Evolutionary conservation across 2,329 filamentous ascomycete species (phyloP).

Genomic region (Diaporthe sp.): DNA sequence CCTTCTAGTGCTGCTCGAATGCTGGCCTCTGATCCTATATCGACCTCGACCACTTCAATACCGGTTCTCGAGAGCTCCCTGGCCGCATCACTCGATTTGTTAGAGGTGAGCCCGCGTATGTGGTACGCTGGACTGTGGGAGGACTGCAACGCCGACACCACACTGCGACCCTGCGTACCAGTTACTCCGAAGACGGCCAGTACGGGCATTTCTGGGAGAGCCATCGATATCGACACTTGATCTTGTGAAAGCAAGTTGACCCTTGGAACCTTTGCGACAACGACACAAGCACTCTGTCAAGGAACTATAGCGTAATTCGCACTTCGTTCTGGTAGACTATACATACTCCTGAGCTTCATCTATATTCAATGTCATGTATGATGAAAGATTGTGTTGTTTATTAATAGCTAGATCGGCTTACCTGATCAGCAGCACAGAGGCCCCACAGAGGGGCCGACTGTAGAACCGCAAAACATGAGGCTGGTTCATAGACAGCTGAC

Average conservation of each 20-base stretch:
- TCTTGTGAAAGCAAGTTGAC: neutral
- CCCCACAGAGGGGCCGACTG: neutral
- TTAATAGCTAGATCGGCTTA: neutral
- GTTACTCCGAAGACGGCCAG: constrained; percentile 2
- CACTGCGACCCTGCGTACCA: neutral
- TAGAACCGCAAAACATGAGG: neutral
- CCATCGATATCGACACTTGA: neutral
- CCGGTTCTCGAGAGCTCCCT: neutral
- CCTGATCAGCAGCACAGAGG: neutral
- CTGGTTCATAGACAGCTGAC: no score
- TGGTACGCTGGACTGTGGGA: neutral
- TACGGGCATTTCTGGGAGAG: neutral
- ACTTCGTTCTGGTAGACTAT: neutral
- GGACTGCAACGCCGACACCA: neutral
- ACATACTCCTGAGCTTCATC: neutral
- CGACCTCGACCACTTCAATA: constrained; percentile 11
- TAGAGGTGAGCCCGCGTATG: neutral
- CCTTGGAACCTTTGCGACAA: neutral
- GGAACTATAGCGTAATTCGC: neutral
- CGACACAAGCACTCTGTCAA: neutral
- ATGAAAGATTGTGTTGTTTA: neutral
- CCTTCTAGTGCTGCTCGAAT: neutral
- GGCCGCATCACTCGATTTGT: neutral
- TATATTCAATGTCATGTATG: neutral
- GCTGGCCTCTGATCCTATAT: neutral